A percentile compares a stretch with the other conserved stretches of the same genome.
Conservation (phyloP, 352 stramenopile genomes). For the Discostella stelligera region DNA sequence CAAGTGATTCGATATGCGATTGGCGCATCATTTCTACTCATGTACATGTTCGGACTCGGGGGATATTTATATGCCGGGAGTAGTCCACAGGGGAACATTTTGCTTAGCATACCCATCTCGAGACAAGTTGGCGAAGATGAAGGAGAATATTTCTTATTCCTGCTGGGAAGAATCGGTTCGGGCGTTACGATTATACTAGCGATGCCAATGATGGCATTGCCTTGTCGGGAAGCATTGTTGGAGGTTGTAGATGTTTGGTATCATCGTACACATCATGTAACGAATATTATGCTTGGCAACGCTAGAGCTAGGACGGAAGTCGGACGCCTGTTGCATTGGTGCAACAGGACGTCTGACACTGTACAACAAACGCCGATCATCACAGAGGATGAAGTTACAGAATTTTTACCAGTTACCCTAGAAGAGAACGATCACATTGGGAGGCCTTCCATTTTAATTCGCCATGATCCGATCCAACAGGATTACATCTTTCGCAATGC, state of each 20-base stretch:
- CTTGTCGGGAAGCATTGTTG: constrained; percentile 52
- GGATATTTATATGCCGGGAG: constrained; percentile 76
- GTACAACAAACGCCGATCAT: constrained; percentile 20
- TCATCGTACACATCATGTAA: constrained; percentile 36
- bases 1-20: constrained; percentile 50
- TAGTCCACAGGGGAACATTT: constrained; percentile 74
- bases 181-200: constrained; percentile 46
- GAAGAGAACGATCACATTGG: not conserved
- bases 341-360: constrained; percentile 24
- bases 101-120: constrained; percentile 64
- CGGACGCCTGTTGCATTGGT: constrained; percentile 32
- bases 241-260: constrained; percentile 53
- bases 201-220: constrained; percentile 50
- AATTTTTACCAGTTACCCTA: constrained; percentile 3
- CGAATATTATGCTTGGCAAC: not conserved
- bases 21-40: constrained; percentile 50
- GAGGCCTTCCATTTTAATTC: constrained; percentile 23
- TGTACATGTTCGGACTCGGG: constrained; percentile 63
- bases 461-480: constrained; percentile 31
- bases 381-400: constrained; percentile 29
- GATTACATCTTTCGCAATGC: constrained; percentile 45
- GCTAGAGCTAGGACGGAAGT: not conserved
- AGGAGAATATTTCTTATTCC: constrained; percentile 43
- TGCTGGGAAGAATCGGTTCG: constrained; percentile 50
- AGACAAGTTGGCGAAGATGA: constrained; percentile 18